phyloP scores from a whole-genome alignment of 2,329 filamentous ascomycete genomes.

The Xylariaceae sp. region DNA sequence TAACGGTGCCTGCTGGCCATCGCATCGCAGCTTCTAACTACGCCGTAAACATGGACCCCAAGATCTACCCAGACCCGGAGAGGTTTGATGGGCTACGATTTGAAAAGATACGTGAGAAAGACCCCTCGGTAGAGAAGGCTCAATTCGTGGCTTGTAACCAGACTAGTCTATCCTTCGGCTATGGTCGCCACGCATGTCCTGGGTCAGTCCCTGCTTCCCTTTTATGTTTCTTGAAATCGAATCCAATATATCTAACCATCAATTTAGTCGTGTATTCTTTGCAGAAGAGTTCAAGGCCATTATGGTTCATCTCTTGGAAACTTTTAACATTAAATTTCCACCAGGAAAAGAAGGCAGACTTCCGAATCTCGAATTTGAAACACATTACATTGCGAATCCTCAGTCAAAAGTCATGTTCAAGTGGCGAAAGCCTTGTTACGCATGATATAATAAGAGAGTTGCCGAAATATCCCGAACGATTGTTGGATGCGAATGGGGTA shows the following conservation, averaged over 20 bases:
- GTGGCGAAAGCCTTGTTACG: no score
- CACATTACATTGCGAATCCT: no score
- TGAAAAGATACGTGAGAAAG: constrained; percentile 28
- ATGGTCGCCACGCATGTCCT: constrained; percentile 48
- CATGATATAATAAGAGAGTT: no score
- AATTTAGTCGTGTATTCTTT: constrained; percentile 44
- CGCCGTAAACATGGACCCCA: constrained; percentile 29
- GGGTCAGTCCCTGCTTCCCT: constrained; percentile 29
- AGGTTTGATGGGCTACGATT: constrained; percentile 38
- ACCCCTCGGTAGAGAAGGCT: constrained; percentile 30
- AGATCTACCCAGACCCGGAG: constrained; percentile 27
- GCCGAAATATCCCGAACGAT: no score
- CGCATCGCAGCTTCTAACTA: constrained; percentile 36
- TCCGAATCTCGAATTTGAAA: constrained; percentile 7
- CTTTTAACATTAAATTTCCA: constrained; percentile 37
- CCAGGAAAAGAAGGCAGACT: constrained; percentile 11
- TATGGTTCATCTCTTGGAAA: constrained; percentile 34
- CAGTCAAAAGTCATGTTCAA: no score
- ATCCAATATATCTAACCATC: background rate
- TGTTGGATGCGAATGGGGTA: no score
- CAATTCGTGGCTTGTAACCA: constrained; percentile 42
- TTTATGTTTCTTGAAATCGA: background rate
- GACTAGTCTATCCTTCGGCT: constrained; percentile 45
- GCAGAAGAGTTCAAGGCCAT: constrained; percentile 46
- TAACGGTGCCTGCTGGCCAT: constrained; percentile 39